A percentile compares a stretch with the other conserved stretches of the same genome.
Evolutionary conservation across 768 basidiomycete genomes (phyloP).

Genomic region (Tulasnella sp.): DNA sequence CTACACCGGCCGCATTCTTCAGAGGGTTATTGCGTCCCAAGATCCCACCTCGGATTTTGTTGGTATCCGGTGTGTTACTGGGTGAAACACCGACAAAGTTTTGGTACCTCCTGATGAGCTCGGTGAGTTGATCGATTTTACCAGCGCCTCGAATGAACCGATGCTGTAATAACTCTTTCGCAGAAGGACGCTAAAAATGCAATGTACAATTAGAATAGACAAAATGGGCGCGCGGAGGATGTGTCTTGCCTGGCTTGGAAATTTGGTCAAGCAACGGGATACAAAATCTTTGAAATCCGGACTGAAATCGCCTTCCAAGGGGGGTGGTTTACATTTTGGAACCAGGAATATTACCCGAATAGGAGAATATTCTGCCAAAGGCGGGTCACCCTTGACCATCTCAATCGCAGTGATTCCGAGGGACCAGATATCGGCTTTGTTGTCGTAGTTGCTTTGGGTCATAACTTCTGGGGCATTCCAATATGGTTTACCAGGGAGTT

Average conservation of each 20-base stretch:
- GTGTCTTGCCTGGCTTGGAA: constrained; percentile 58
- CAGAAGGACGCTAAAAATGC: constrained; percentile 62
- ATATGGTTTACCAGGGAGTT: constrained; percentile 93
- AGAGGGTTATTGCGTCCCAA: background rate
- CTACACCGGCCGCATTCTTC: constrained; percentile 14
- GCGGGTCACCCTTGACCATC: constrained; percentile 95
- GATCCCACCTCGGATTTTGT: too few relatives aligned
- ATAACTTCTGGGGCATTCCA: constrained; percentile 99
- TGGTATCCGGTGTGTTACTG: constrained; percentile 26
- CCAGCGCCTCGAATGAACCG: constrained; percentile 78
- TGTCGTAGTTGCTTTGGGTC: constrained; percentile 89
- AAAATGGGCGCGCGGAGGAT: background rate
- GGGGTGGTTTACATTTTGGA: constrained; percentile 89
- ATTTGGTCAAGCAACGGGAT: constrained; percentile 79
- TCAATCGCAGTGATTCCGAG: constrained; percentile 96
- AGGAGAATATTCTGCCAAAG: constrained; percentile 91
- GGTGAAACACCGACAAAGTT: constrained; percentile 50
- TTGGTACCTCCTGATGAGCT: constrained; percentile 78
- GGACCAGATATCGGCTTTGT: constrained; percentile 96
- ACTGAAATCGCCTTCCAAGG: constrained; percentile 76
- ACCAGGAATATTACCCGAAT: constrained; percentile 98
- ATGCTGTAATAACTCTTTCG: constrained; percentile 86
- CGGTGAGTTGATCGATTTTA: constrained; percentile 70
- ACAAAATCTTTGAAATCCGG: constrained; percentile 89
- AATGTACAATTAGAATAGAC: constrained; percentile 17